Evolutionary conservation across 257 asterid species (phyloP).

Genomic region (Petunia axillaris): DNA sequence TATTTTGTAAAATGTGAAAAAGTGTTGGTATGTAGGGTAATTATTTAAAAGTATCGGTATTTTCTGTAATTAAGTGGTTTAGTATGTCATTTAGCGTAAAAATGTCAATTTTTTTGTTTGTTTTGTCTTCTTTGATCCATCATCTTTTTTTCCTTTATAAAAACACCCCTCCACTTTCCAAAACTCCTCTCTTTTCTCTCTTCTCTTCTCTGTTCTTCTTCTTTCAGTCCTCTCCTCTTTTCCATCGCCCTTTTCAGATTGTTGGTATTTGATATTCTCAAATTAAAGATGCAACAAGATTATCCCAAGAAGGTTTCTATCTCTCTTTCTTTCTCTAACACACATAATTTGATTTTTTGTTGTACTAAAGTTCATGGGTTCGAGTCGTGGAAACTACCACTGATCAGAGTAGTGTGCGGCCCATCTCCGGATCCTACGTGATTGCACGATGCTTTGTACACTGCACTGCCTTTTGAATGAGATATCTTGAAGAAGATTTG

Average conservation of each 20-base stretch:
- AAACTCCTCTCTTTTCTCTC: neutral
- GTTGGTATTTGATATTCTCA: neutral
- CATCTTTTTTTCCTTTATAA: neutral
- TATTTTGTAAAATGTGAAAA: no score
- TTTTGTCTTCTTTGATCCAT: neutral
- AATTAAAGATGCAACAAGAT: slow-evolving; percentile 64
- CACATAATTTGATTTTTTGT: neutral
- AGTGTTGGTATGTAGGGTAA: no score
- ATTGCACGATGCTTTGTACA: no score
- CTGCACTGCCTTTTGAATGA: no score
- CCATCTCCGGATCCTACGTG: no score
- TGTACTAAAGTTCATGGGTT: neutral
- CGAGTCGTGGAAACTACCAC: neutral
- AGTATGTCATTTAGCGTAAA: no score
- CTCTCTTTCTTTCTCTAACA: neutral
- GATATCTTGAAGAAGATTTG: neutral
- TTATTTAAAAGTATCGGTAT: no score
- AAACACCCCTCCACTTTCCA: neutral
- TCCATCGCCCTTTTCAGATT: neutral
- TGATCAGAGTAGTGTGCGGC: neutral
- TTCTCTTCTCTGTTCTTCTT: neutral
- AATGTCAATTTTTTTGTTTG: neutral
- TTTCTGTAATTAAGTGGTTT: no score
- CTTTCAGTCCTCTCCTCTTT: neutral
- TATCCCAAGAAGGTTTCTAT: slow-evolving; percentile 64